Conservation (phyloP, 768 basidiomycete species). For the Hericium erinaceus region DNA sequence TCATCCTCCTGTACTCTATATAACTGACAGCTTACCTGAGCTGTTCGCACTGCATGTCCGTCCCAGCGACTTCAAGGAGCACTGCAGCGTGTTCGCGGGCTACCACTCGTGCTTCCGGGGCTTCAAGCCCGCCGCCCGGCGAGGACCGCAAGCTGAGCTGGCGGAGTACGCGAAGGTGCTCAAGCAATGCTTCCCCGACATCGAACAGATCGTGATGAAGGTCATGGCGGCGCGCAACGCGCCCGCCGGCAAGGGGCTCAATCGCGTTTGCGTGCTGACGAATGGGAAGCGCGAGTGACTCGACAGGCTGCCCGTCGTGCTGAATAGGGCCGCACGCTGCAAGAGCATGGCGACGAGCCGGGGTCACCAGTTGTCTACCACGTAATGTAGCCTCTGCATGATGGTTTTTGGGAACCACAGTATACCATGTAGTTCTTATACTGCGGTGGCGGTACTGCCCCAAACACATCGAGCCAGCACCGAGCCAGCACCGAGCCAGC, state of each 20-base stretch:
- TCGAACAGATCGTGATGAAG: constrained; percentile 30
- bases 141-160: constrained; percentile 11
- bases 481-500: too few relatives aligned
- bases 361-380: constrained; percentile 6
- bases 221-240: constrained; percentile 24
- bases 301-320: constrained; percentile 24
- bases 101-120: constrained; percentile 28
- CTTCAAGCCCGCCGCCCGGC: constrained; percentile 30
- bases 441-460: too few relatives aligned
- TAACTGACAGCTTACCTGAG: constrained; percentile 22
- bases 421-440: too few relatives aligned
- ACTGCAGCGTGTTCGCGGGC: constrained; percentile 31
- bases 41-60: constrained; percentile 41
- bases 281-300: constrained; percentile 35
- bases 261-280: constrained; percentile 37
- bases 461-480: too few relatives aligned
- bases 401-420: too few relatives aligned
- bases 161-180: constrained; percentile 22
- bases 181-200: constrained; percentile 32
- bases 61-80: constrained; percentile 36
- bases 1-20: too few relatives aligned
- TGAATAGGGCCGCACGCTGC: constrained; percentile 15
- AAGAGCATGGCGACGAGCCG: constrained; percentile 25
- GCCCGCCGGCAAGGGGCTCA: constrained; percentile 16
- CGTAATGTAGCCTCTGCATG: too few relatives aligned